Percentiles rank a stretch among this genome's conserved stretches.
Evolutionary conservation across 345 rosid species (phyloP).

Genomic region (Eutrema yunnanense): DNA sequence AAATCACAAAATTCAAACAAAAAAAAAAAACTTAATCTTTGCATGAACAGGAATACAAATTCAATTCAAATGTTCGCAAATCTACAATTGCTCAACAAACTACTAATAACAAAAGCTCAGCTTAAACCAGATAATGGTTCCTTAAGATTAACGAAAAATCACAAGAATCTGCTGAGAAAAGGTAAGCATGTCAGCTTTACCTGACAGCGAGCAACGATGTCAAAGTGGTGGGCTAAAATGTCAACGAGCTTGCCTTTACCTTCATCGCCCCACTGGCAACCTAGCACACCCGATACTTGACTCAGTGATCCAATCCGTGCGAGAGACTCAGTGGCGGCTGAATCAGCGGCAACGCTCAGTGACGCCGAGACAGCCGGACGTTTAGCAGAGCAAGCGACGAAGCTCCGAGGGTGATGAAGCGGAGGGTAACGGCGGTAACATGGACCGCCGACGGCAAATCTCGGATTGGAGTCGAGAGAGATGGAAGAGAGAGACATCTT

Average conservation of each 20-base stretch:
- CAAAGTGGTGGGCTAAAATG: conserved; percentile 80
- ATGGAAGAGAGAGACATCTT: conserved; percentile 36
- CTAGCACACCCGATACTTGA: conserved; percentile 88
- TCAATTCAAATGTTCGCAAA: background rate
- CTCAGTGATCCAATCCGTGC: conserved; percentile 63
- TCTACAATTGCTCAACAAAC: background rate
- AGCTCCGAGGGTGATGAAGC: conserved; percentile 27
- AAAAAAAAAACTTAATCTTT: background rate
- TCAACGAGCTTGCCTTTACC: conserved; percentile 99
- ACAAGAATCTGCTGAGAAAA: background rate
- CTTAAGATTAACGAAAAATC: background rate
- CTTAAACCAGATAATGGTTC: background rate
- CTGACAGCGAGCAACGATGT: conserved; percentile 98
- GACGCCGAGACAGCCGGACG: conserved; percentile 36
- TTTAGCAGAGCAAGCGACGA: conserved; percentile 36
- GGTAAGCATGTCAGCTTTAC: conserved; percentile 27
- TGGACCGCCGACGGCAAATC: conserved; percentile 7
- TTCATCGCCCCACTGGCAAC: conserved; percentile 97
- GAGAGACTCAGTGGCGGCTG: conserved; percentile 34
- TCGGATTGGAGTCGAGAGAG: conserved; percentile 27
- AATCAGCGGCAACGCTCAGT: conserved; percentile 36
- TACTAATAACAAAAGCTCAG: background rate
- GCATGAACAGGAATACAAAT: background rate
- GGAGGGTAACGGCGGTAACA: conserved; percentile 16
- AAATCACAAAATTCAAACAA: background rate